Percentiles rank a stretch among this genome's conserved stretches.
Evolutionary conservation across 106 monocot species (phyloP).

Genomic region (Amphibolis antarctica): DNA sequence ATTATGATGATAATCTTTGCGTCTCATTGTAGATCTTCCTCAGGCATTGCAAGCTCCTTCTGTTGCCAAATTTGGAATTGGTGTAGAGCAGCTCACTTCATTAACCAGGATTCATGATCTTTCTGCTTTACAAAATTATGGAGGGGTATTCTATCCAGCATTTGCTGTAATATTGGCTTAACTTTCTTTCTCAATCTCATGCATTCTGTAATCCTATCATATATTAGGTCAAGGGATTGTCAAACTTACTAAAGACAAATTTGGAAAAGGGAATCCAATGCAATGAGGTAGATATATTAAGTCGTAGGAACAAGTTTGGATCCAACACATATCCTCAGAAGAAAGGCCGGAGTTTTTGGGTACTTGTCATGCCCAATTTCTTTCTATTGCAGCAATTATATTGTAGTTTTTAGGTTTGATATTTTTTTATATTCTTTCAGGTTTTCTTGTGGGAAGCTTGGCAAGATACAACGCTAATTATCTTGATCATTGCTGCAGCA

Average conservation of each 20-base stretch:
- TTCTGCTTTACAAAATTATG: slow-evolving; percentile 47
- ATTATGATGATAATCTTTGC: neutral
- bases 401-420: neutral
- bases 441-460: slow-evolving; percentile 88
- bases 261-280: slow-evolving; percentile 57
- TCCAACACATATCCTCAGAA: slow-evolving; percentile 84
- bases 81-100: slow-evolving; percentile 43
- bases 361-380: neutral
- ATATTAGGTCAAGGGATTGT: slow-evolving; percentile 44
- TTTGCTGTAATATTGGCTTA: neutral
- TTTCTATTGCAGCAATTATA: neutral
- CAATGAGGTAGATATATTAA: slow-evolving; percentile 48
- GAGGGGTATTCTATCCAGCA: slow-evolving; percentile 48
- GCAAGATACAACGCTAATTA: slow-evolving; percentile 77
- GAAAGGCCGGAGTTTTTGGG: slow-evolving; percentile 54
- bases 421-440: slow-evolving; percentile 17
- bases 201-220: neutral
- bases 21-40: slow-evolving; percentile 14
- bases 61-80: slow-evolving; percentile 39
- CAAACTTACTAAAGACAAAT: slow-evolving; percentile 48
- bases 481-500: slow-evolving; percentile 80
- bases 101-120: slow-evolving; percentile 61
- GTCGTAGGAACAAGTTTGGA: slow-evolving; percentile 57
- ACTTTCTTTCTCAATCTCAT: neutral
- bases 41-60: slow-evolving; percentile 12